Base-by-base conservation (phyloP, 2,329 filamentous ascomycete species). In the Alternaria viburni region DNA sequence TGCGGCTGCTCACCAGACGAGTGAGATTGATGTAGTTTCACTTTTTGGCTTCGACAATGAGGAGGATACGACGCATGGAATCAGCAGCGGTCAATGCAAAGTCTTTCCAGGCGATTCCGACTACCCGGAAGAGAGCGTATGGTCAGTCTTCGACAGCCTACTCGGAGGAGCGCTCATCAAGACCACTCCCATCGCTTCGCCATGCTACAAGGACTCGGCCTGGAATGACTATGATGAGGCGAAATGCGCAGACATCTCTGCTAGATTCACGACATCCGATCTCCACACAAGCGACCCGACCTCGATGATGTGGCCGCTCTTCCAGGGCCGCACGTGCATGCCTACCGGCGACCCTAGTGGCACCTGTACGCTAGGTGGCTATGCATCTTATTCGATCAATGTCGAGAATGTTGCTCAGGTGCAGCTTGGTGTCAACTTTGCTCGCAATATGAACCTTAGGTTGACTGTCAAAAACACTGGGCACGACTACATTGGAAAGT, bases 1-100 rank as follows among this genome's bases (percentile, higher is more conserved):
- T 13, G 19, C 17, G 13, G 43, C 60, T 25, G 47, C 43, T 7
- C 44, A 47, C 12, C 55, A 66, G 15, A 41, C 25, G 3, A 58
- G 57, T 11, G 46, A 41, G 10, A 46, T 59, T 8, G 54, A 70
- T 15, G 25, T 66, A 5, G 15, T 28, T 25, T 54, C 57, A 2
- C 26, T 67, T 10, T 54, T 50, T 82, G 83, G 23, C 78, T 86
- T 69, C 17, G 62, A 61, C 3, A 43, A 51, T 10, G 58, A 19
- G n/a, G 54, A 54, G 43, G 45, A 44, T 7, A 43, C 55, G 9
- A 51, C 21, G 19, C 25, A 30, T 21, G 25, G 17, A 28, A 57
- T 30, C 28, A 47, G 36, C 28, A 63, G 44, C 43, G 61, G 59
- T 13, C 26, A 47, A 21, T 75, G 72, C 52, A 74, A 74, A 56